phyloP scores from a whole-genome alignment of 164 flowering plant species.

The Piper longum region DNA sequence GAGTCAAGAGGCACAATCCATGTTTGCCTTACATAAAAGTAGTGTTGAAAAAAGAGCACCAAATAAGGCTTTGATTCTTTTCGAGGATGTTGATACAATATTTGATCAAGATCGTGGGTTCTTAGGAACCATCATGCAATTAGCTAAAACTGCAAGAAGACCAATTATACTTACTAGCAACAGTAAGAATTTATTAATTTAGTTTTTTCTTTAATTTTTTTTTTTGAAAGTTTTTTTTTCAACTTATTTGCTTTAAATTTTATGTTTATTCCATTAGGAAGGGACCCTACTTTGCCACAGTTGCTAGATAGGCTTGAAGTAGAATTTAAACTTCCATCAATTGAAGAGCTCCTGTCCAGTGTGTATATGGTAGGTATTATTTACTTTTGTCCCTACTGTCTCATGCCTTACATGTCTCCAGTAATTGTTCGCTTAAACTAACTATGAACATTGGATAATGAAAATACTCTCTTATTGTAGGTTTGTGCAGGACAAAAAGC shows the following conservation, averaged over 20 bases:
- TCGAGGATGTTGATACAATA: slow-evolving; percentile 86
- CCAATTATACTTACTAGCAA: slow-evolving; percentile 87
- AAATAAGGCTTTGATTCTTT: slow-evolving; percentile 60
- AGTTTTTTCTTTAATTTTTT: neutral
- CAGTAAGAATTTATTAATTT: slow-evolving; percentile 31
- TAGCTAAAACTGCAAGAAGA: slow-evolving; percentile 75
- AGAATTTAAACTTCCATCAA: slow-evolving; percentile 45
- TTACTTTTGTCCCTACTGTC: neutral
- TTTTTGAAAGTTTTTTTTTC: neutral
- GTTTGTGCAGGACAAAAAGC: slow-evolving; percentile 61
- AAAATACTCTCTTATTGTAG: slow-evolving; percentile 23
- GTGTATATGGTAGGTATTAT: slow-evolving; percentile 33
- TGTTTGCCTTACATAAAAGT: slow-evolving; percentile 4
- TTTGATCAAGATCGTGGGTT: slow-evolving; percentile 85
- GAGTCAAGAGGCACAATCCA: slow-evolving; percentile 20
- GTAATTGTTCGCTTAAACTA: too few relatives aligned
- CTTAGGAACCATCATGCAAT: slow-evolving; percentile 52
- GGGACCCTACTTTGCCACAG: slow-evolving; percentile 49
- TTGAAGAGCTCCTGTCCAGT: slow-evolving; percentile 41
- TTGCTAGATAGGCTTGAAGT: slow-evolving; percentile 49
- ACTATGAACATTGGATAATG: too few relatives aligned
- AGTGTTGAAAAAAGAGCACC: slow-evolving; percentile 11
- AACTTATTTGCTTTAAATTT: neutral
- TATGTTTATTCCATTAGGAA: slow-evolving; percentile 28
- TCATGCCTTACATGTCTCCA: neutral